These are phyloP conservation scores for Hericium coralloides DNA, from an alignment of 768 basidiomycete species.

Conservation along the genomic window DNA sequence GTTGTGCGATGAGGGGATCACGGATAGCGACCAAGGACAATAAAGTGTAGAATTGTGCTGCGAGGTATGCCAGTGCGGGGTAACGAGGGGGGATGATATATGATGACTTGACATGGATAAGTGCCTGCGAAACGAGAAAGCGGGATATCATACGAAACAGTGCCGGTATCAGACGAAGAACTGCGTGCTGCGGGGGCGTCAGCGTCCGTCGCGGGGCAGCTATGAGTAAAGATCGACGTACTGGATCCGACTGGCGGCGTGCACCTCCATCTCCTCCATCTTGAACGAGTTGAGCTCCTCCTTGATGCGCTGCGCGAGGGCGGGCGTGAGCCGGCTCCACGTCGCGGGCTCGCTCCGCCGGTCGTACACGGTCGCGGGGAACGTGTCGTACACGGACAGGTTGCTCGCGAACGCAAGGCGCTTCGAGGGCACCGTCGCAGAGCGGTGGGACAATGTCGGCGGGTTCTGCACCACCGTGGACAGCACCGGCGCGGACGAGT, in stretches of 20 bases:
- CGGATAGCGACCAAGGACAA: background rate
- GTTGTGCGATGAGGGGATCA: constrained; percentile 3
- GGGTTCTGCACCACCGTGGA: constrained; percentile 42
- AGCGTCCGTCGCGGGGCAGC: constrained; percentile 5
- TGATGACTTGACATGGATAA: background rate
- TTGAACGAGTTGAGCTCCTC: constrained; percentile 98
- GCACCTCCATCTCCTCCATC: constrained; percentile 99
- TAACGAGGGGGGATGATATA: background rate
- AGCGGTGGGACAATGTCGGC: constrained; percentile 58
- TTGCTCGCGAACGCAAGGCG: constrained; percentile 84
- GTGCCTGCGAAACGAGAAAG: background rate
- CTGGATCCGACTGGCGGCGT: constrained; percentile 87
- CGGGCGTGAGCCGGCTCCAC: constrained; percentile 92
- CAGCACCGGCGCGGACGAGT: constrained; percentile 86
- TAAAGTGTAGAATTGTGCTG: background rate
- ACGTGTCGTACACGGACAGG: constrained; percentile 95
- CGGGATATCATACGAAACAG: constrained; percentile 16
- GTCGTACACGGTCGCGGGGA: constrained; percentile 85
- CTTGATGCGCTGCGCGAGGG: constrained; percentile 93
- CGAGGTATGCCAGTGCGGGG: constrained; percentile 5
- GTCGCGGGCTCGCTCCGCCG: constrained; percentile 93
- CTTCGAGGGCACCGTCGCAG: constrained; percentile 63
- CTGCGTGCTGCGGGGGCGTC: constrained; percentile 51
- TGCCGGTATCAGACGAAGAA: constrained; percentile 64
- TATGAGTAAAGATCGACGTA: constrained; percentile 36